phyloP scores from a whole-genome alignment of 2,329 filamentous ascomycete species.

The Fusarium aywerte region DNA sequence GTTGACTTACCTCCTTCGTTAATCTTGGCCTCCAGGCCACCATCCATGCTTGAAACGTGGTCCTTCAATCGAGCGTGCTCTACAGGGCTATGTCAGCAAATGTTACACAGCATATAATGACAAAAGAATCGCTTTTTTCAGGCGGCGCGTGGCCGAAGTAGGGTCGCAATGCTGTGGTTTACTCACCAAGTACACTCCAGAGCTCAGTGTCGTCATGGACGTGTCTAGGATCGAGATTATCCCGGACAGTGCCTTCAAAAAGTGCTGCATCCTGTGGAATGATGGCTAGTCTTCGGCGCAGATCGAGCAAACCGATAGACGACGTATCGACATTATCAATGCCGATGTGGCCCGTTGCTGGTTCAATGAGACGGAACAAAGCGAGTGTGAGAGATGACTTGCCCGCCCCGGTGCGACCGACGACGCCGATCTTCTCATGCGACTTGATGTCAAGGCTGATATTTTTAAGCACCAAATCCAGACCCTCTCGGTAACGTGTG shows the following conservation, averaged over 20 bases:
- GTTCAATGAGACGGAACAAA: slow-evolving; percentile 95
- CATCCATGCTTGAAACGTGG: slow-evolving; percentile 85
- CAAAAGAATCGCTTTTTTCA: slow-evolving; percentile 20
- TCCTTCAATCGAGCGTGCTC: slow-evolving; percentile 95
- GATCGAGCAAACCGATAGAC: slow-evolving; percentile 86
- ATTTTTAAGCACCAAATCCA: slow-evolving; percentile 93
- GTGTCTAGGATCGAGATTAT: slow-evolving; percentile 94
- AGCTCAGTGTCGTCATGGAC: slow-evolving; percentile 97
- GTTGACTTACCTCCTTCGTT: slow-evolving; percentile 86
- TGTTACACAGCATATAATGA: slow-evolving; percentile 34
- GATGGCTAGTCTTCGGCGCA: slow-evolving; percentile 90
- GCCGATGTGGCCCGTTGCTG: slow-evolving; percentile 81
- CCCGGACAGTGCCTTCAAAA: slow-evolving; percentile 91
- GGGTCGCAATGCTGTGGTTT: slow-evolving; percentile 29
- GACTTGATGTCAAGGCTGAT: slow-evolving; percentile 93
- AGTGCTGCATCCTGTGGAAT: slow-evolving; percentile 98
- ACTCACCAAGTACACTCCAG: slow-evolving; percentile 90
- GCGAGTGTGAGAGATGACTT: slow-evolving; percentile 95
- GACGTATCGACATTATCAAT: slow-evolving; percentile 93
- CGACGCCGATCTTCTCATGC: slow-evolving; percentile 97
- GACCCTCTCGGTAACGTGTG: slow-evolving; percentile 87
- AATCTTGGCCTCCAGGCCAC: slow-evolving; percentile 88
- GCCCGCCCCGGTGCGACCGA: slow-evolving; percentile 93
- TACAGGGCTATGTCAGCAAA: slow-evolving; percentile 50
- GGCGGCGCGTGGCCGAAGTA: slow-evolving; percentile 8